Evolutionary conservation across 108 stramenopile genomes (phyloP).

Genomic region (Pseudonitzschia pungens): DNA sequence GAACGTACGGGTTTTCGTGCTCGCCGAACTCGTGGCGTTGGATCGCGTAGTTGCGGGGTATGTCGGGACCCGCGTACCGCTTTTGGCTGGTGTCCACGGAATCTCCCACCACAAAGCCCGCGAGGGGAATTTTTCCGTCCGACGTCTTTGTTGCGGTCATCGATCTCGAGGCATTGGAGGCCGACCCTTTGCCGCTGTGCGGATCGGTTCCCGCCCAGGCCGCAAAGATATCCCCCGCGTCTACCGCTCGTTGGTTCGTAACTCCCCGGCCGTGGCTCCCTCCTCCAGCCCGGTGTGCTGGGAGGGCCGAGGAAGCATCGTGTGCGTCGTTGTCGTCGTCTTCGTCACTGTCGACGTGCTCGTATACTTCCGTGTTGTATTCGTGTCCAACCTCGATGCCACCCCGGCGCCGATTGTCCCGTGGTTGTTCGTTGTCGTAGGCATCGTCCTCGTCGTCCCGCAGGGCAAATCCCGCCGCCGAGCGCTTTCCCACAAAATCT

Average conservation of each 20-base stretch:
- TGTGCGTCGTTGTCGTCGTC: constrained; percentile 17
- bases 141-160: constrained; percentile 12
- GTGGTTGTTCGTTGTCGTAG: constrained; percentile 46
- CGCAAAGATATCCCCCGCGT: constrained; percentile 12
- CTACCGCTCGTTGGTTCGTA: not conserved
- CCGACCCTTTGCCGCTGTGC: not conserved
- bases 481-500: constrained; percentile 75
- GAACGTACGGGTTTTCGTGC: constrained; percentile 38
- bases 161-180: not conserved
- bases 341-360: constrained; percentile 39
- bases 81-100: constrained; percentile 28
- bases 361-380: constrained; percentile 51
- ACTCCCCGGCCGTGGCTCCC: not conserved
- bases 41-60: constrained; percentile 44
- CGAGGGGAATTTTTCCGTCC: constrained; percentile 39
- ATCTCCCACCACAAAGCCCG: constrained; percentile 54
- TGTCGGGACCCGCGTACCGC: constrained; percentile 58
- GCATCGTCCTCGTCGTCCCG: constrained; percentile 86
- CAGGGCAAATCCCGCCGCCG: constrained; percentile 78
- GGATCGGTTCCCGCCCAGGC: constrained; percentile 14
- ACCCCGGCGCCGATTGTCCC: not conserved
- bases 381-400: constrained; percentile 22
- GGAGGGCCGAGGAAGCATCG: not conserved
- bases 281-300: not conserved
- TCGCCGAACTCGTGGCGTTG: constrained; percentile 44